Conservation (phyloP, 164 flowering plant species). For the Brasenia schreberi region DNA sequence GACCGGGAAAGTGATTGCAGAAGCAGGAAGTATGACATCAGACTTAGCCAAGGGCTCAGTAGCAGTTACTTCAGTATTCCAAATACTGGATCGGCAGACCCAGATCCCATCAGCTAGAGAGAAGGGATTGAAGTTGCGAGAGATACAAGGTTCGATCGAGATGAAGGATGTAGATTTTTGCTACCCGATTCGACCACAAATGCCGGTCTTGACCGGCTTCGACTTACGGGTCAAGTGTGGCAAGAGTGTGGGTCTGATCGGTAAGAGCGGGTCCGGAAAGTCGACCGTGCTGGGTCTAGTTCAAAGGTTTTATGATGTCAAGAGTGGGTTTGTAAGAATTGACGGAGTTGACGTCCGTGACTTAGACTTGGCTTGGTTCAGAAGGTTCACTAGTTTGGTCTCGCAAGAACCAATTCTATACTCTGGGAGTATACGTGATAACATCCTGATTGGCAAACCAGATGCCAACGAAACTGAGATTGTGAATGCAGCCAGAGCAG, state of each 20-base stretch:
- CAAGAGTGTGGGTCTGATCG: slow-evolving; percentile 70
- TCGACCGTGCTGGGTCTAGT: slow-evolving; percentile 77
- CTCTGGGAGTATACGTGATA: slow-evolving; percentile 70
- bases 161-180: slow-evolving; percentile 61
- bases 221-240: slow-evolving; percentile 69
- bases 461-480: slow-evolving; percentile 60
- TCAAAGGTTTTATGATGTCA: slow-evolving; percentile 70
- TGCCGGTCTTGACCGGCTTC: slow-evolving; percentile 36
- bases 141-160: slow-evolving; percentile 51
- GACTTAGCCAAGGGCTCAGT: slow-evolving; percentile 80
- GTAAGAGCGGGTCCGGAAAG: slow-evolving; percentile 94
- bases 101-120: slow-evolving; percentile 25
- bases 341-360: slow-evolving; percentile 70
- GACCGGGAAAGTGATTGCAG: slow-evolving; percentile 89
- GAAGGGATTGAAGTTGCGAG: slow-evolving; percentile 33
- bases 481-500: slow-evolving; percentile 77
- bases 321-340: slow-evolving; percentile 47
- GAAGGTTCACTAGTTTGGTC: slow-evolving; percentile 56
- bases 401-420: slow-evolving; percentile 87
- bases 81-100: slow-evolving; percentile 62
- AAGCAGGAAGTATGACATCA: slow-evolving; percentile 97
- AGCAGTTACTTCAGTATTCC: slow-evolving; percentile 67
- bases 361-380: slow-evolving; percentile 57
- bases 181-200: slow-evolving; percentile 60
- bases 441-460: slow-evolving; percentile 58